Conservation (phyloP, 495 filamentous ascomycete species). For the Aspergillus kassunensis region DNA sequence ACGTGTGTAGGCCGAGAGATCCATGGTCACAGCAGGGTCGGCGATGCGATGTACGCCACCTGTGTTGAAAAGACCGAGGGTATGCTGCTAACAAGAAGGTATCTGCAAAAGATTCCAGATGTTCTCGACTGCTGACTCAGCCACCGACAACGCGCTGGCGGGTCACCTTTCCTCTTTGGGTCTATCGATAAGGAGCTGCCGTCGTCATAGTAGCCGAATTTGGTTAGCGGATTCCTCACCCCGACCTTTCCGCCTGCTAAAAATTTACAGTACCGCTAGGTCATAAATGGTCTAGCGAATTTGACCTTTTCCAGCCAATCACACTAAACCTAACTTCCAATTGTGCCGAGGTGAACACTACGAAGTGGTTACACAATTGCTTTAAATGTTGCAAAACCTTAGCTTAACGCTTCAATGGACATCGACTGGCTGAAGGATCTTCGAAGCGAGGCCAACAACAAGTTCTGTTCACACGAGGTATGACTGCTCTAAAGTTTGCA, state of each 20-base stretch:
- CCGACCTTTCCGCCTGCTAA: not conserved
- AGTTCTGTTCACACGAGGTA: too few species aligned
- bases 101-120: conserved; percentile 21
- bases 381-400: too few species aligned
- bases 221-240: not conserved
- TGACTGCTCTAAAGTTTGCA: too few species aligned
- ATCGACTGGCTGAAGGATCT: too few species aligned
- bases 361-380: too few species aligned
- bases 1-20: conserved; percentile 35
- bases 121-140: conserved; percentile 31
- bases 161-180: conserved; percentile 13
- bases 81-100: conserved; percentile 5
- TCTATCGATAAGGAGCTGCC: conserved; percentile 16
- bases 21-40: conserved; percentile 26
- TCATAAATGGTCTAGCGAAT: not conserved
- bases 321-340: too few species aligned
- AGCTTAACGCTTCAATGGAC: too few species aligned
- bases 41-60: conserved; percentile 2
- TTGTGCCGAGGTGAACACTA: too few species aligned
- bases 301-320: too few species aligned
- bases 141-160: conserved; percentile 14
- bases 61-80: not conserved
- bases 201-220: conserved; percentile 13
- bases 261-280: not conserved
- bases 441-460: too few species aligned